Percentiles rank a stretch among this genome's conserved stretches.
These are phyloP conservation scores for Alternaria ethzedia DNA, from an alignment of 2,329 filamentous ascomycete genomes.

Conservation along the genomic window DNA sequence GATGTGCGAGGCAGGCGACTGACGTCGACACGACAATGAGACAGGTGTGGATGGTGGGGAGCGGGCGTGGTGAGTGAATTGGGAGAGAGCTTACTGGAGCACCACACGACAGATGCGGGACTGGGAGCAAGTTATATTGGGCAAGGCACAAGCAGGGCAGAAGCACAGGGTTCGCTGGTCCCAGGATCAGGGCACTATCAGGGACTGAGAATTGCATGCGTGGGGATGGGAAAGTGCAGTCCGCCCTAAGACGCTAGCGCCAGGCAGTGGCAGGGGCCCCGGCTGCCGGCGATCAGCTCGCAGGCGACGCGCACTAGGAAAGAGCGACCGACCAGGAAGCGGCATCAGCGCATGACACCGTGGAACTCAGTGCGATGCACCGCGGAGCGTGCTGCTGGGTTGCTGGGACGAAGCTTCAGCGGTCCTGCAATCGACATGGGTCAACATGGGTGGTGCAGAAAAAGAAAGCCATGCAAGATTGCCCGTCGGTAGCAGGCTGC, in stretches of 20 bases:
- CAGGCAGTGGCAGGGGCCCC: conserved; percentile 18
- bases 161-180: conserved; percentile 9
- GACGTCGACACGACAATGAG: not conserved
- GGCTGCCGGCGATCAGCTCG: conserved; percentile 24
- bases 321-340: not conserved
- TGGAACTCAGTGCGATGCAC: not conserved
- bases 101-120: conserved; percentile 20
- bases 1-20: not conserved
- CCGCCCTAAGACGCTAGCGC: conserved; percentile 17
- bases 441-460: not conserved
- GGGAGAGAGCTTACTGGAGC: conserved; percentile 17
- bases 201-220: conserved; percentile 23
- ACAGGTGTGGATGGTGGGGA: not conserved
- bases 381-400: not conserved
- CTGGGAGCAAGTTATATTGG: conserved; percentile 24
- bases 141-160: conserved; percentile 26
- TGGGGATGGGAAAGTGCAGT: conserved; percentile 15
- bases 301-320: conserved; percentile 8
- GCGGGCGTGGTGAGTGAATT: conserved; percentile 2
- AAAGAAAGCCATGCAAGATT: conserved; percentile 5
- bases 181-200: conserved; percentile 27
- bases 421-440: not conserved
- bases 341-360: conserved; percentile 4
- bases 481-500: not conserved
- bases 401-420: conserved; percentile 3